Evolutionary conservation across 208 protist genomes (phyloP).

Genomic region (Trypanosoma theileri): DNA sequence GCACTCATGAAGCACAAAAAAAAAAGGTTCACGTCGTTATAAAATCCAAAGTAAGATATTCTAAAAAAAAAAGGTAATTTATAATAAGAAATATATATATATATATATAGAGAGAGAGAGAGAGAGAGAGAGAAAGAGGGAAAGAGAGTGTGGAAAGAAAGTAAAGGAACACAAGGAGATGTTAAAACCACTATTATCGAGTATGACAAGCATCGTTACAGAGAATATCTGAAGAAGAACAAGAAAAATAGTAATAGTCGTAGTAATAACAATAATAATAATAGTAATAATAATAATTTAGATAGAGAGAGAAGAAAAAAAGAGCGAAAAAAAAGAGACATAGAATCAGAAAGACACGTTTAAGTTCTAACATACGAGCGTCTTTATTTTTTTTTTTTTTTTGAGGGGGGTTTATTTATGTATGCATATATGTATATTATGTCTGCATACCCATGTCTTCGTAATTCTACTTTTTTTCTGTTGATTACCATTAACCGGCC

Average conservation of each 20-base stretch:
- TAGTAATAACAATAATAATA: neutral
- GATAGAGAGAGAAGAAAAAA: conserved; percentile 19
- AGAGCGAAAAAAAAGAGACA: conserved; percentile 22
- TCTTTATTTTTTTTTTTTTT: neutral
- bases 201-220: too few species aligned
- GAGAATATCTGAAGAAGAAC: too few species aligned
- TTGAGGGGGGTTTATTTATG: neutral
- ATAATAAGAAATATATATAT: too few species aligned
- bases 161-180: neutral
- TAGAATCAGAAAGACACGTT: neutral
- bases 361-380: neutral
- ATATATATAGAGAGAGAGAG: too few species aligned
- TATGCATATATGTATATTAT: neutral
- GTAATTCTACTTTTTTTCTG: neutral
- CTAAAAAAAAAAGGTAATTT: too few species aligned
- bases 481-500: conserved; percentile 1
- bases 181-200: too few species aligned
- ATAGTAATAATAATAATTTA: neutral
- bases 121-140: neutral
- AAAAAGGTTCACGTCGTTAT: neutral
- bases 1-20: too few species aligned
- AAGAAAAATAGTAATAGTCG: neutral
- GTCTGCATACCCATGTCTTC: neutral
- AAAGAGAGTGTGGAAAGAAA: neutral
- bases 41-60: too few species aligned